These are phyloP conservation scores for Sugiyamaella neomexicana DNA, from an alignment of 1,139 yeast species.

Conservation along the genomic window DNA sequence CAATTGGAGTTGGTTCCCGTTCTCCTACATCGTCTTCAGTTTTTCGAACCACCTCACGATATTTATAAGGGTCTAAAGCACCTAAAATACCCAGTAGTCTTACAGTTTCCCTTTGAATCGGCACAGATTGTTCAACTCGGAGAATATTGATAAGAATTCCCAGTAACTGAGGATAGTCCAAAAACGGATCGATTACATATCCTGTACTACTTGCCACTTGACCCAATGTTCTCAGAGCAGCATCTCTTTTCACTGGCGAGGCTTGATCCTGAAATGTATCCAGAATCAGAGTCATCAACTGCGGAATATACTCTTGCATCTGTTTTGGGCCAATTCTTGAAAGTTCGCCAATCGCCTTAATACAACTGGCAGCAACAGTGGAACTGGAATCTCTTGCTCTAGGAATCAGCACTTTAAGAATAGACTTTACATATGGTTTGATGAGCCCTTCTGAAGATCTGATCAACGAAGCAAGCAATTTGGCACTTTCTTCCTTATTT, in stretches of 20 bases:
- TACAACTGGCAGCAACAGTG: constrained; percentile 82
- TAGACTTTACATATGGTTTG: constrained; percentile 86
- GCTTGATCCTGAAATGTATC: constrained; percentile 92
- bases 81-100: constrained; percentile 89
- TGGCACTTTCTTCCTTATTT: constrained; percentile 85
- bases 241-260: constrained; percentile 79
- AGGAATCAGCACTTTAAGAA: constrained; percentile 77
- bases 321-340: constrained; percentile 89
- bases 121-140: constrained; percentile 72
- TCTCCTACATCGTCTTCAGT: constrained; percentile 56
- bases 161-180: constrained; percentile 86
- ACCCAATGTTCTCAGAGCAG: constrained; percentile 84
- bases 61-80: constrained; percentile 94
- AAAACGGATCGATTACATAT: constrained; percentile 88
- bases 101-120: constrained; percentile 82
- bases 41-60: constrained; percentile 84
- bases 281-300: constrained; percentile 81
- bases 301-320: constrained; percentile 66
- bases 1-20: constrained; percentile 86
- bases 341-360: constrained; percentile 86
- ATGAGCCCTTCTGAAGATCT: constrained; percentile 77
- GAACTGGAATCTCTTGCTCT: constrained; percentile 68
- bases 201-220: constrained; percentile 90
- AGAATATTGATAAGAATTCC: constrained; percentile 80
- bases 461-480: constrained; percentile 69